These are phyloP conservation scores for Trichocomaceae sp. DNA, from an alignment of 2,329 filamentous ascomycete species.

Conservation along the genomic window DNA sequence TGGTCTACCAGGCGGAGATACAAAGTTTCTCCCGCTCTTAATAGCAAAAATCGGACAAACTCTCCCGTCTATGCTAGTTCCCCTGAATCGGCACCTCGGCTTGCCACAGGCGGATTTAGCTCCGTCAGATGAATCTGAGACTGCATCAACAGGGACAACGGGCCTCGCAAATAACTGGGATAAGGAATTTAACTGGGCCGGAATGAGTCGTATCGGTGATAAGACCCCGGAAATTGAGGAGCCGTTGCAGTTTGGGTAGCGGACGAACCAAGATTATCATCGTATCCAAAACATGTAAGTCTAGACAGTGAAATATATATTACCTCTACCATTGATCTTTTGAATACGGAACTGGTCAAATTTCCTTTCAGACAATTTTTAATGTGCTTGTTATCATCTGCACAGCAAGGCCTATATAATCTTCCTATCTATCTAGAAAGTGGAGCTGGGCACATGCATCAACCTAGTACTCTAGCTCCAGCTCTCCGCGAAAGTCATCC, in stretches of 20 bases:
- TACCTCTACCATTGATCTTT: too few relatives aligned
- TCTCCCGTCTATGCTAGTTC: conserved; percentile 45
- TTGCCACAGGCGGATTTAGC: conserved; percentile 7
- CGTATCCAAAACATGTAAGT: too few relatives aligned
- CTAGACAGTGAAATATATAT: too few relatives aligned
- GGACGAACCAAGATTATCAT: too few relatives aligned
- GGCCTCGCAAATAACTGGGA: conserved; percentile 1
- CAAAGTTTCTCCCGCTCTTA: conserved; percentile 70
- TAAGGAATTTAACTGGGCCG: conserved; percentile 17
- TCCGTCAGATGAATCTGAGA: background rate
- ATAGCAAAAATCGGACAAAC: conserved; percentile 69
- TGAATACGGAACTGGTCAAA: too few relatives aligned
- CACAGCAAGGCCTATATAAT: too few relatives aligned
- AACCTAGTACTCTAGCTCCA: too few relatives aligned
- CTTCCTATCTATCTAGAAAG: too few relatives aligned
- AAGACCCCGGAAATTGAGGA: conserved; percentile 19
- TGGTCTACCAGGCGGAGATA: conserved; percentile 65
- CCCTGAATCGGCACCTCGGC: conserved; percentile 19
- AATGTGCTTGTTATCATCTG: too few relatives aligned
- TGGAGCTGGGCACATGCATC: too few relatives aligned
- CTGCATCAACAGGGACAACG: background rate
- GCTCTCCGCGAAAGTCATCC: too few relatives aligned
- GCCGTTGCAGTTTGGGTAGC: conserved; percentile 7
- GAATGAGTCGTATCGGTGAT: conserved; percentile 20
- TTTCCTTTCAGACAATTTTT: too few relatives aligned